Evolutionary conservation across 768 basidiomycete species (phyloP).

Genomic region (Tulasnella sp.): DNA sequence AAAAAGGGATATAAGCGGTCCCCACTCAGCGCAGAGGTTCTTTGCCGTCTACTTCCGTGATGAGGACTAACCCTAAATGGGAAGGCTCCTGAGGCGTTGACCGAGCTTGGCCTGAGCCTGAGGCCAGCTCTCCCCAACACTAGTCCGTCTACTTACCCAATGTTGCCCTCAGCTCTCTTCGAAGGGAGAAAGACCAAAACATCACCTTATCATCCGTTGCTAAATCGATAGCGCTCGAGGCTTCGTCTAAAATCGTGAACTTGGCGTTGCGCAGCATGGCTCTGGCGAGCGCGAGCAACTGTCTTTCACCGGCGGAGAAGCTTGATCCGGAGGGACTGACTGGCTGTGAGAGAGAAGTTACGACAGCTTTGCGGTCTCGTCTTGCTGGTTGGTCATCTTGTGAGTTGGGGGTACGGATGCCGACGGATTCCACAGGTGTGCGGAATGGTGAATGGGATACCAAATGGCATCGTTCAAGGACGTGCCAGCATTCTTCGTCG

Average conservation of each 20-base stretch:
- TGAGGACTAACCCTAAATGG: no score
- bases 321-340: constrained; percentile 64
- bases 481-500: constrained; percentile 79
- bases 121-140: no score
- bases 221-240: constrained; percentile 74
- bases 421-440: constrained; percentile 43
- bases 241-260: constrained; percentile 75
- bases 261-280: constrained; percentile 65
- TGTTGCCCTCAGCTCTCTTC: no score
- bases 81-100: no score
- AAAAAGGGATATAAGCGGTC: no score
- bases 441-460: constrained; percentile 38
- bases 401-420: constrained; percentile 12
- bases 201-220: constrained; percentile 68
- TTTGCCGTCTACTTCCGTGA: no score
- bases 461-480: constrained; percentile 56
- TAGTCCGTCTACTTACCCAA: no score
- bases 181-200: no score
- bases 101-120: no score
- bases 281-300: constrained; percentile 70
- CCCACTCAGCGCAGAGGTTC: no score
- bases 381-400: not conserved
- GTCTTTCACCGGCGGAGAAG: constrained; percentile 73
- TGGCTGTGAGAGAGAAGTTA: constrained; percentile 58
- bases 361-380: constrained; percentile 22